Percentiles rank a stretch among this genome's conserved stretches.
These are phyloP conservation scores for Aspergillus chevalieri DNA, from an alignment of 2,329 filamentous ascomycete species.

Conservation along the genomic window DNA sequence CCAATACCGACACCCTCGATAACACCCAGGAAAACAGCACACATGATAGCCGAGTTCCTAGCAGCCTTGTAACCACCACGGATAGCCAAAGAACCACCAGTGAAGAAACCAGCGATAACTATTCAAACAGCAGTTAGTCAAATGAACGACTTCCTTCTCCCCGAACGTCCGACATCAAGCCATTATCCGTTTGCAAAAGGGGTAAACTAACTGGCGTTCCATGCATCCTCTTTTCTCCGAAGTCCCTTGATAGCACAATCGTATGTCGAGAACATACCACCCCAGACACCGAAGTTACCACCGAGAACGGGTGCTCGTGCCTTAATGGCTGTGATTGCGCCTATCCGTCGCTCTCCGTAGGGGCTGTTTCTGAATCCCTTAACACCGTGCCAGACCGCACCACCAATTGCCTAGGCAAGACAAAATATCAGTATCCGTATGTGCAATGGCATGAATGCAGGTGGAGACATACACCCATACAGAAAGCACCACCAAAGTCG, in stretches of 20 bases:
- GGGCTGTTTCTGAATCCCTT: slow-evolving; percentile 89
- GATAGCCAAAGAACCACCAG: slow-evolving; percentile 83
- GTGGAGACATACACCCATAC: slow-evolving; percentile 72
- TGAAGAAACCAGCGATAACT: slow-evolving; percentile 94
- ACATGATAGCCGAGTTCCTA: slow-evolving; percentile 92
- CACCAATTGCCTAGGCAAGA: slow-evolving; percentile 58
- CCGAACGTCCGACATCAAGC: neutral
- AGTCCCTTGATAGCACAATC: slow-evolving; percentile 95
- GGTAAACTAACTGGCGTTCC: slow-evolving; percentile 67
- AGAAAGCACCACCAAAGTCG: slow-evolving; percentile 95
- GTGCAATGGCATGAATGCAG: slow-evolving; percentile 20
- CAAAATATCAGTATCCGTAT: slow-evolving; percentile 8
- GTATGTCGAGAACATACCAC: slow-evolving; percentile 89
- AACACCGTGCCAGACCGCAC: slow-evolving; percentile 91
- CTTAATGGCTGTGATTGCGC: slow-evolving; percentile 94
- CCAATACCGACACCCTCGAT: slow-evolving; percentile 97
- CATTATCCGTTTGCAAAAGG: neutral
- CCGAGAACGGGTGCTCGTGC: slow-evolving; percentile 91
- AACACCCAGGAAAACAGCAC: slow-evolving; percentile 85
- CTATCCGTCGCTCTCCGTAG: slow-evolving; percentile 91
- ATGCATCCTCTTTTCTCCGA: slow-evolving; percentile 94
- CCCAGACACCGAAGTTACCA: slow-evolving; percentile 98
- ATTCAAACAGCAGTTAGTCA: neutral
- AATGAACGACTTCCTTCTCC: neutral
- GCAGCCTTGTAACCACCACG: slow-evolving; percentile 88